A percentile compares a stretch with the other conserved stretches of the same genome.
Evolutionary conservation across 495 filamentous ascomycete genomes (phyloP).

Genomic region (Staphylotrichum longicolle): DNA sequence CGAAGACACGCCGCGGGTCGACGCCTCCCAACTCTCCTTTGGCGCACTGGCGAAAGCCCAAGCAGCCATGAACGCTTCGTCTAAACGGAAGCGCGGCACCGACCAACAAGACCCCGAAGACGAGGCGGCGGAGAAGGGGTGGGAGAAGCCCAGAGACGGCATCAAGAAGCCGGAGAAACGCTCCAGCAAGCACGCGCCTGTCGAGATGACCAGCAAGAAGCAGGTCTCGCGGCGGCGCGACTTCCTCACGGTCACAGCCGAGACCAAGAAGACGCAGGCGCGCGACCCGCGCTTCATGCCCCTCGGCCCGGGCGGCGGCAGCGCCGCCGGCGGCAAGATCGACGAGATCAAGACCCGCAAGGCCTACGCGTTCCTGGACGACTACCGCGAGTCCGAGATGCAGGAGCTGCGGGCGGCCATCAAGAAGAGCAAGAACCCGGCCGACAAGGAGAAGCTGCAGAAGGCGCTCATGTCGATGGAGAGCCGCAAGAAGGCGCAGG

Average conservation of each 20-base stretch:
- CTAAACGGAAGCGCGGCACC: slow-evolving; percentile 11
- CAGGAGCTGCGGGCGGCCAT: slow-evolving; percentile 64
- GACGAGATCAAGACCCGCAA: slow-evolving; percentile 58
- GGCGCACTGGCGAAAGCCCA: slow-evolving; percentile 84
- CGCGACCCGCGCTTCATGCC: slow-evolving; percentile 82
- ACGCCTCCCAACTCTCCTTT: slow-evolving; percentile 66
- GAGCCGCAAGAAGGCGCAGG: slow-evolving; percentile 64
- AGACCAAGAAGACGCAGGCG: slow-evolving; percentile 52
- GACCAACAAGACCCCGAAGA: slow-evolving; percentile 17
- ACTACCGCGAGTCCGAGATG: slow-evolving; percentile 78
- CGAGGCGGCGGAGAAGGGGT: slow-evolving; percentile 3
- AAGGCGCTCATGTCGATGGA: slow-evolving; percentile 64
- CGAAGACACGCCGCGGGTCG: slow-evolving; percentile 25
- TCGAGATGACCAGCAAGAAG: slow-evolving; percentile 73
- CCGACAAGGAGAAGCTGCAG: slow-evolving; percentile 63
- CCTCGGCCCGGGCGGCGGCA: slow-evolving; percentile 43
- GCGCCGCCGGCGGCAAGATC: slow-evolving; percentile 33
- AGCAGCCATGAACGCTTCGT: slow-evolving; percentile 53
- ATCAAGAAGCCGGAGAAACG: slow-evolving; percentile 41
- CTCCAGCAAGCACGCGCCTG: slow-evolving; percentile 82
- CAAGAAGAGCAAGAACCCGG: slow-evolving; percentile 61
- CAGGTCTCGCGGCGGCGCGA: slow-evolving; percentile 76
- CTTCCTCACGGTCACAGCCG: slow-evolving; percentile 57
- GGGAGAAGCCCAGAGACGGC: slow-evolving; percentile 9
- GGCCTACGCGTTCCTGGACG: slow-evolving; percentile 82